Evolutionary conservation across 2,329 filamentous ascomycete species (phyloP).

Genomic region (Ceratocystiopsis sp.): DNA sequence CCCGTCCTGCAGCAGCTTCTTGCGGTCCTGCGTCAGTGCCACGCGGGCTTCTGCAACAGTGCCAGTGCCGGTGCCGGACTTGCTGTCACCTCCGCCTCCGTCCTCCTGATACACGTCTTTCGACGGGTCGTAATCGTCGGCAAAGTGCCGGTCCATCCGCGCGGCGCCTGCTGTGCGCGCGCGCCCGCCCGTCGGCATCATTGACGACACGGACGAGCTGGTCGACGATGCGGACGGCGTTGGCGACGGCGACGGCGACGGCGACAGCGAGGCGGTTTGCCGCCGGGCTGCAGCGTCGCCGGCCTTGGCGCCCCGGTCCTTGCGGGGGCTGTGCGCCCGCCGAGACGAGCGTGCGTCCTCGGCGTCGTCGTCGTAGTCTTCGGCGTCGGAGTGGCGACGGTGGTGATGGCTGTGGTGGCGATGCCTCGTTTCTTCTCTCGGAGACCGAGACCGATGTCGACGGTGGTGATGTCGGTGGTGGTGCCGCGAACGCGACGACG

Average conservation of each 20-base stretch:
- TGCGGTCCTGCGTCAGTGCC: conserved; percentile 37
- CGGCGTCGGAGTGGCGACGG: background rate
- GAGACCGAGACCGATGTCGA: background rate
- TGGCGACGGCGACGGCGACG: background rate
- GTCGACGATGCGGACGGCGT: background rate
- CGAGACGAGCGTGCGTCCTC: background rate
- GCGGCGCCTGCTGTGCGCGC: background rate
- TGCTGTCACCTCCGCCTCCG: too few relatives aligned
- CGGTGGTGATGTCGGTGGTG: background rate
- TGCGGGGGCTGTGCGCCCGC: background rate
- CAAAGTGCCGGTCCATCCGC: conserved; percentile 8
- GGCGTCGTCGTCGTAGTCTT: background rate
- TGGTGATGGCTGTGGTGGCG: background rate
- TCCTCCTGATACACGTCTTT: background rate
- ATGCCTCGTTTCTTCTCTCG: background rate
- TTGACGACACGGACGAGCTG: background rate
- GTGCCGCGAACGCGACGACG: too few relatives aligned
- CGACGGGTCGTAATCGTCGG: conserved; percentile 7
- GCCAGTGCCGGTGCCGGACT: background rate
- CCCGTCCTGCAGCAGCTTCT: conserved; percentile 58
- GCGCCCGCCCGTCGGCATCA: too few relatives aligned
- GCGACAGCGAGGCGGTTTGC: background rate
- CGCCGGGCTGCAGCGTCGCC: background rate
- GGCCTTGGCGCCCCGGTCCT: background rate
- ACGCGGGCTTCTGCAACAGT: conserved; percentile 3